A percentile compares a stretch with the other conserved stretches of the same genome.
These are phyloP conservation scores for Melianthus villosus DNA, from an alignment of 441 rosid genomes.

Conservation along the genomic window DNA sequence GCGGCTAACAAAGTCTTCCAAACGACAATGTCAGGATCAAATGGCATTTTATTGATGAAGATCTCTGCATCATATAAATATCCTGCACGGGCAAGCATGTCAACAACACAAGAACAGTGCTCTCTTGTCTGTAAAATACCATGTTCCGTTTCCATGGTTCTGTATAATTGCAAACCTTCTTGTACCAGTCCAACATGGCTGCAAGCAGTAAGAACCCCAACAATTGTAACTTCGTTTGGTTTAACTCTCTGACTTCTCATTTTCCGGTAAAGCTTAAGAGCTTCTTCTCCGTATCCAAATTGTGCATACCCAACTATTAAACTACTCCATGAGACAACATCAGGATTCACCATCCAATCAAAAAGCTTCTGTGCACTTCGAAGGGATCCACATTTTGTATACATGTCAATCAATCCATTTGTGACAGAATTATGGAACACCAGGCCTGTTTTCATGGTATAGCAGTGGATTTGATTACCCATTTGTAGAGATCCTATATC, in stretches of 20 bases:
- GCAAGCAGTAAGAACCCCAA: conserved; percentile 42
- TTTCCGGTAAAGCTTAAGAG: conserved; percentile 27
- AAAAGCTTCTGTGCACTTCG: conserved; percentile 21
- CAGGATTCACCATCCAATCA: conserved; percentile 20
- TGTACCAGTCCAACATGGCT: conserved; percentile 39
- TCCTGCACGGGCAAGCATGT: conserved; percentile 47
- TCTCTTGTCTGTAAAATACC: conserved; percentile 27
- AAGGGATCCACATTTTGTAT: conserved; percentile 42
- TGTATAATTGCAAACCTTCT: conserved; percentile 31
- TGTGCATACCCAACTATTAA: conserved; percentile 42
- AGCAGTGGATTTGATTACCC: conserved; percentile 38
- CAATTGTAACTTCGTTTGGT: conserved; percentile 34
- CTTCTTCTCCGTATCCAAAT: conserved; percentile 36
- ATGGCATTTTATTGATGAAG: conserved; percentile 22
- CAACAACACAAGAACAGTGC: conserved; percentile 39
- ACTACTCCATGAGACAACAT: conserved; percentile 43
- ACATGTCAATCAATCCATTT: conserved; percentile 38
- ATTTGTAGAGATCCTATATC: conserved; percentile 31
- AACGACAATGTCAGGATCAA: conserved; percentile 28
- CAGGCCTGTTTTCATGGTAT: conserved; percentile 26
- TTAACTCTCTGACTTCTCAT: conserved; percentile 23
- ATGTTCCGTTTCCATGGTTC: conserved; percentile 22
- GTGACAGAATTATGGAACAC: conserved; percentile 20
- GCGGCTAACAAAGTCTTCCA: conserved; percentile 47
- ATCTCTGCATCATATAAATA: conserved; percentile 30